Conservation (phyloP, 225 moss, liverwort and hornwort genomes). For the Rhytidiadelphus loreus region DNA sequence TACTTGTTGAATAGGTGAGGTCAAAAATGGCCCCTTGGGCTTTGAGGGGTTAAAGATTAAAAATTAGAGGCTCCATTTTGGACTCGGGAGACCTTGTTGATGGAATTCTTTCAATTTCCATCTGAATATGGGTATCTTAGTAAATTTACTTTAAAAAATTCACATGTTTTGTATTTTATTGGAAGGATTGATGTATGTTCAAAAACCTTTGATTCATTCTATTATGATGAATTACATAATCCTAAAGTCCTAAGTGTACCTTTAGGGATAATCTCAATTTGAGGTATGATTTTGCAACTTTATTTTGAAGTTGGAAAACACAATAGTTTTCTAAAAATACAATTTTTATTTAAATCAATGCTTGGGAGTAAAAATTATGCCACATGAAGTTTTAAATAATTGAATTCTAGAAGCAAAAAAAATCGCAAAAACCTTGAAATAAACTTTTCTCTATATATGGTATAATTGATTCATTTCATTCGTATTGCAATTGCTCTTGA, state of each 20-base stretch:
- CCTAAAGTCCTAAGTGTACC: no score
- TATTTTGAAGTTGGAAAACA: neutral
- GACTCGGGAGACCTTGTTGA: accelerated
- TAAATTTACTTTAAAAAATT: neutral
- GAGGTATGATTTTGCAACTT: neutral
- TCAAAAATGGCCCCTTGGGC: no score
- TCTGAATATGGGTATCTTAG: accelerated
- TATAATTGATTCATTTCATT: neutral
- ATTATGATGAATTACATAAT: neutral
- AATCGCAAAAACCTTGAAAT: neutral
- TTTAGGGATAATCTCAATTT: neutral
- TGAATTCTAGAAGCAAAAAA: accelerated
- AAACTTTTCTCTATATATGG: neutral
- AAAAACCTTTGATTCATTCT: neutral
- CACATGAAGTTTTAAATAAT: no score
- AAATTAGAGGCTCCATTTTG: accelerated
- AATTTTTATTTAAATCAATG: neutral
- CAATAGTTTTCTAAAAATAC: neutral
- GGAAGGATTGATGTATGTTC: no score
- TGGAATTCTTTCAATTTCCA: neutral
- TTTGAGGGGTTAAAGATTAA: no score
- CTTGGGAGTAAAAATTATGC: accelerated
- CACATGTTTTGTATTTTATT: accelerated
- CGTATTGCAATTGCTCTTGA: neutral
- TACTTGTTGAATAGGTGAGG: no score